phyloP scores from a whole-genome alignment of 1,284 basidiomycete genomes.

The Cutaneotrichosporon sp. region DNA sequence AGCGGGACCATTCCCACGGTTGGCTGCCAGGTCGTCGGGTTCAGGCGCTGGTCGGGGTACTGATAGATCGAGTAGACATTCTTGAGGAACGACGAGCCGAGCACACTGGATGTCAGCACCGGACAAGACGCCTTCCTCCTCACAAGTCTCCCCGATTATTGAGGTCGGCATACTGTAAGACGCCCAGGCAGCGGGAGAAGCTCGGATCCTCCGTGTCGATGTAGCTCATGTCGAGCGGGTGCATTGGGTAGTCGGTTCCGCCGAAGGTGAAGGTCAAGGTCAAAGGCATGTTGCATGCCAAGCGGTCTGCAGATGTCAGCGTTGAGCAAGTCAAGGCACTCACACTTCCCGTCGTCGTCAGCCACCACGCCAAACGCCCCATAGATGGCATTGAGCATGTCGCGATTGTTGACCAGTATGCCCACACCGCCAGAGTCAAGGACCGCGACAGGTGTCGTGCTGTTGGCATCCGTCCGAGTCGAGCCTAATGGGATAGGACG shows the following conservation, averaged over 20 bases:
- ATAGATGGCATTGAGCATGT: constrained; percentile 46
- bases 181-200: constrained; percentile 46
- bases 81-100: constrained; percentile 51
- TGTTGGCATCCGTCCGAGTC: constrained; percentile 31
- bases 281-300: constrained; percentile 49
- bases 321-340: constrained; percentile 21
- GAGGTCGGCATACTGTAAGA: constrained; percentile 45
- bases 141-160: constrained; percentile 44
- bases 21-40: constrained; percentile 41
- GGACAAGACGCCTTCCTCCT: not conserved
- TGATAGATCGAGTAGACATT: constrained; percentile 53
- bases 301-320: constrained; percentile 36
- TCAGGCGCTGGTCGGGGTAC: constrained; percentile 44
- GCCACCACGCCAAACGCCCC: constrained; percentile 37
- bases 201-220: constrained; percentile 39
- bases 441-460: constrained; percentile 42
- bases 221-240: constrained; percentile 53
- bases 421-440: constrained; percentile 52
- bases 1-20: constrained; percentile 47
- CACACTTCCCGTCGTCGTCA: constrained; percentile 43
- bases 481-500: constrained; percentile 32
- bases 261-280: constrained; percentile 46
- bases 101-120: constrained; percentile 31
- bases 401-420: constrained; percentile 40
- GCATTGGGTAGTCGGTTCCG: constrained; percentile 39